Percentiles rank a stretch among this genome's conserved stretches.
These are phyloP conservation scores for Umbelopsis vinacea DNA, from an alignment of 192 early-diverging fungal species.

Conservation along the genomic window DNA sequence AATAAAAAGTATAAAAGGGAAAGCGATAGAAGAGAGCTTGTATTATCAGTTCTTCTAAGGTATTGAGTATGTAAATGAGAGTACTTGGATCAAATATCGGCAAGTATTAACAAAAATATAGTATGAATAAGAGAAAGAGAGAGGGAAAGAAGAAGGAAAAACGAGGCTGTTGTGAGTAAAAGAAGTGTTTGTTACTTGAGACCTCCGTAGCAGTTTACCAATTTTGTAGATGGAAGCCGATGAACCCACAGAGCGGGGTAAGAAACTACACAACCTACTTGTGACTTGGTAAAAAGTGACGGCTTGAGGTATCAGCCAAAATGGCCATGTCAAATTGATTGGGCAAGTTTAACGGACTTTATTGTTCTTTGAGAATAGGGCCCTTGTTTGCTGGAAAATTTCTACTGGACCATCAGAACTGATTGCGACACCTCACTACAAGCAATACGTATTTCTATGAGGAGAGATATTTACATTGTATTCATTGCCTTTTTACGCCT, in stretches of 20 bases:
- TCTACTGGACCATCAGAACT: too few relatives aligned
- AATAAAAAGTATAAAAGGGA: background rate
- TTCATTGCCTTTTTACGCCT: too few relatives aligned
- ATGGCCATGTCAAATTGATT: background rate
- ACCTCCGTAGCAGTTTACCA: background rate
- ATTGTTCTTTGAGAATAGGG: background rate
- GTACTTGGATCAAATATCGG: conserved; percentile 13
- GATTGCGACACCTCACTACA: too few relatives aligned
- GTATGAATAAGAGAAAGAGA: conserved; percentile 6
- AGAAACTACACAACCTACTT: background rate
- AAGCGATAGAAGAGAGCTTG: background rate
- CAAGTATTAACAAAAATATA: conserved; percentile 19
- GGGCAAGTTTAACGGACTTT: conserved; percentile 19
- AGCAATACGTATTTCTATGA: too few relatives aligned
- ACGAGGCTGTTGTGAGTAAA: conserved; percentile 15
- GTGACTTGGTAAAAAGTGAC: conserved; percentile 5
- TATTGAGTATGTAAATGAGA: background rate
- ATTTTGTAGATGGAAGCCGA: background rate
- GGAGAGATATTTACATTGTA: too few relatives aligned
- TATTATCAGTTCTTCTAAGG: background rate
- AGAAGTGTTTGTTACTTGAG: conserved; percentile 2
- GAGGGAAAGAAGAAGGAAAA: conserved; percentile 10
- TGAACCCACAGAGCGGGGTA: background rate
- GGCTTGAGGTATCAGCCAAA: conserved; percentile 13
- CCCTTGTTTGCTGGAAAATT: too few relatives aligned